Evolutionary conservation across 2,329 filamentous ascomycete genomes (phyloP).

Genomic region (Beauveria medogensis): DNA sequence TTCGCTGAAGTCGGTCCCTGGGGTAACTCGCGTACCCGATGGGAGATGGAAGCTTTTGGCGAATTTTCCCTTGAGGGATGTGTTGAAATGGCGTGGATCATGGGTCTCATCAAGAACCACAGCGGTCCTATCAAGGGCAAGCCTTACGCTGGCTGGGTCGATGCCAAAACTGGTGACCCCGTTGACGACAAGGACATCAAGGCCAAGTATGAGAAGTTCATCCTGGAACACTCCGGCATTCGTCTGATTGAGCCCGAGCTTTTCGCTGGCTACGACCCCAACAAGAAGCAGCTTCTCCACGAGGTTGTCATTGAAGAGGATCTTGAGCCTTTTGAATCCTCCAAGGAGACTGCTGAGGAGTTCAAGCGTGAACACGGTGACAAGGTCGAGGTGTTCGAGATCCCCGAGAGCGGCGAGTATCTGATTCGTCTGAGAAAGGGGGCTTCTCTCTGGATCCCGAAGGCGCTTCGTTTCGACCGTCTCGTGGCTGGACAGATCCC

Average conservation of each 20-base stretch:
- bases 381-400: slow-evolving; percentile 95
- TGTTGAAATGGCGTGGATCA: slow-evolving; percentile 99
- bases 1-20: slow-evolving; percentile 95
- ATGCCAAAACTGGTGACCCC: slow-evolving; percentile 86
- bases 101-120: slow-evolving; percentile 98
- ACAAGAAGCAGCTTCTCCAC: slow-evolving; percentile 96
- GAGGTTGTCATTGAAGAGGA: slow-evolving; percentile 97
- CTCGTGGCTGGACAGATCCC: slow-evolving; percentile 96
- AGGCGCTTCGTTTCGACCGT: slow-evolving; percentile 93
- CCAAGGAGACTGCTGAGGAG: slow-evolving; percentile 93
- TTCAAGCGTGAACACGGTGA: slow-evolving; percentile 97
- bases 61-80: slow-evolving; percentile 97
- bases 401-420: slow-evolving; percentile 87
- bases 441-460: slow-evolving; percentile 88
- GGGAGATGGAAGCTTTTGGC: slow-evolving; percentile 98
- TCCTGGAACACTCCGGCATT: slow-evolving; percentile 94
- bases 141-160: slow-evolving; percentile 94
- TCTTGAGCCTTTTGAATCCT: slow-evolving; percentile 91
- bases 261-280: slow-evolving; percentile 93
- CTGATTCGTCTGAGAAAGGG: slow-evolving; percentile 94
- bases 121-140: slow-evolving; percentile 94
- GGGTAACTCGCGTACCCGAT: slow-evolving; percentile 96
- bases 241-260: slow-evolving; percentile 96
- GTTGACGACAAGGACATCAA: slow-evolving; percentile 98
- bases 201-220: slow-evolving; percentile 92